Percentiles rank a stretch among this genome's conserved stretches.
These are phyloP conservation scores for Magnaporthiopsis rhizophila DNA, from an alignment of 2,329 filamentous ascomycete species.

Conservation along the genomic window DNA sequence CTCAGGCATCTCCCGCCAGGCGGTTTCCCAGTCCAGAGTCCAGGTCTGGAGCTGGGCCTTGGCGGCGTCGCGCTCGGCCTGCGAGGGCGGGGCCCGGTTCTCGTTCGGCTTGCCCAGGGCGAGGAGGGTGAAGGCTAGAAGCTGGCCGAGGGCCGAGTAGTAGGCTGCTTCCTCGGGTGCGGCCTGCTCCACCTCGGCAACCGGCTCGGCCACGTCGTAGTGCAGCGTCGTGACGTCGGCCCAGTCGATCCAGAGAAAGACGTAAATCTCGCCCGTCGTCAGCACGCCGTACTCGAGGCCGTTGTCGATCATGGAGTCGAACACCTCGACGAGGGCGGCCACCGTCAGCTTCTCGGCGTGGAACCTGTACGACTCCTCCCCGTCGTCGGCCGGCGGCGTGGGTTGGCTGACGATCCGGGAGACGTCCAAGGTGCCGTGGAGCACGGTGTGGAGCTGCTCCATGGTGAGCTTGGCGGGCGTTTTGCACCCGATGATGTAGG, in stretches of 20 bases:
- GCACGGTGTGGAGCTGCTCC: conserved; percentile 30
- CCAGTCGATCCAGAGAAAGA: conserved; percentile 29
- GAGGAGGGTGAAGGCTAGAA: conserved; percentile 22
- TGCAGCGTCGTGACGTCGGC: conserved; percentile 18
- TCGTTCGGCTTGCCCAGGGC: conserved; percentile 14
- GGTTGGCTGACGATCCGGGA: conserved; percentile 15
- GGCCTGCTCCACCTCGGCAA: conserved; percentile 17
- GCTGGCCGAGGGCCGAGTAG: conserved; percentile 21
- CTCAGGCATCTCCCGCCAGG: no score
- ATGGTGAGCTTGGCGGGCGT: conserved; percentile 36
- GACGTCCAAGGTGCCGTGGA: conserved; percentile 23
- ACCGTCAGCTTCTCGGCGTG: conserved; percentile 28
- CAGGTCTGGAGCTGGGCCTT: no score
- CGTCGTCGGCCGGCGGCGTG: conserved; percentile 17
- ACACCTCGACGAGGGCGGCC: conserved; percentile 37
- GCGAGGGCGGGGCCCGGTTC: no score
- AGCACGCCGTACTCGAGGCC: conserved; percentile 35
- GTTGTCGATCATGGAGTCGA: conserved; percentile 39
- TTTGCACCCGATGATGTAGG: conserved; percentile 36
- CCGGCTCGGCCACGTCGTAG: conserved; percentile 24
- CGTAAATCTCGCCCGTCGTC: conserved; percentile 32
- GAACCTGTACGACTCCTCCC: conserved; percentile 25
- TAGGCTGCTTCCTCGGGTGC: conserved; percentile 13
- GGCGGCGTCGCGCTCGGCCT: no score
- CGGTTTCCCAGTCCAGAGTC: no score